A percentile compares a stretch with the other conserved stretches of the same genome.
These are phyloP conservation scores for Camelina hispida DNA, from an alignment of 345 rosid species.

Conservation along the genomic window DNA sequence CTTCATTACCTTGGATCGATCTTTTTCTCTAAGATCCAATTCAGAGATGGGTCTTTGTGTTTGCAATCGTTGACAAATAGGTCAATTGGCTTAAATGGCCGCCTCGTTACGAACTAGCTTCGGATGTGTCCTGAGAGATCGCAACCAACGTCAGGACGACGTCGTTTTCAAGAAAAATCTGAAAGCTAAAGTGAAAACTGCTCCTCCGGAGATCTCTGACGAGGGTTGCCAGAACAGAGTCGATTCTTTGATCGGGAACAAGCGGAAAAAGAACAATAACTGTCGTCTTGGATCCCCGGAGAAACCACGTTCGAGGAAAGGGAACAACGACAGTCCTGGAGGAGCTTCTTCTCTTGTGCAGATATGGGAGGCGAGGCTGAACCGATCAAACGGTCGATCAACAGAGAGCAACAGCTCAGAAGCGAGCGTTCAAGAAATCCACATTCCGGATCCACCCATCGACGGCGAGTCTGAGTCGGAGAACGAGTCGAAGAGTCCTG, in stretches of 20 bases:
- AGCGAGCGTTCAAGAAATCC: slow-evolving; percentile 17
- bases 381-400: slow-evolving; percentile 42
- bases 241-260: slow-evolving; percentile 22
- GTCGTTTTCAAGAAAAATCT: slow-evolving; percentile 55
- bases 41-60: slow-evolving; percentile 32
- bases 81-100: slow-evolving; percentile 49
- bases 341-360: slow-evolving; percentile 94
- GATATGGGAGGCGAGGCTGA: slow-evolving; percentile 88
- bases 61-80: neutral
- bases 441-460: slow-evolving; percentile 15
- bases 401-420: slow-evolving; percentile 18
- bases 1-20: neutral
- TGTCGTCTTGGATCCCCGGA: slow-evolving; percentile 36
- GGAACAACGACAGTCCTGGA: slow-evolving; percentile 25
- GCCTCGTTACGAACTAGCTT: slow-evolving; percentile 59
- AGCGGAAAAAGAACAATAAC: slow-evolving; percentile 23
- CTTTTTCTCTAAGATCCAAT: neutral
- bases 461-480: slow-evolving; percentile 41
- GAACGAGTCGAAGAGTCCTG: slow-evolving; percentile 37
- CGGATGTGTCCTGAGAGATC: slow-evolving; percentile 65
- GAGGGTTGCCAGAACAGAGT: slow-evolving; percentile 31
- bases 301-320: slow-evolving; percentile 21
- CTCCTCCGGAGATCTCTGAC: slow-evolving; percentile 39
- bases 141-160: slow-evolving; percentile 44
- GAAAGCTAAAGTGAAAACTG: slow-evolving; percentile 47